Evolutionary conservation across 106 monocot genomes (phyloP).

Genomic region (Alisma plantagoaquatica): DNA sequence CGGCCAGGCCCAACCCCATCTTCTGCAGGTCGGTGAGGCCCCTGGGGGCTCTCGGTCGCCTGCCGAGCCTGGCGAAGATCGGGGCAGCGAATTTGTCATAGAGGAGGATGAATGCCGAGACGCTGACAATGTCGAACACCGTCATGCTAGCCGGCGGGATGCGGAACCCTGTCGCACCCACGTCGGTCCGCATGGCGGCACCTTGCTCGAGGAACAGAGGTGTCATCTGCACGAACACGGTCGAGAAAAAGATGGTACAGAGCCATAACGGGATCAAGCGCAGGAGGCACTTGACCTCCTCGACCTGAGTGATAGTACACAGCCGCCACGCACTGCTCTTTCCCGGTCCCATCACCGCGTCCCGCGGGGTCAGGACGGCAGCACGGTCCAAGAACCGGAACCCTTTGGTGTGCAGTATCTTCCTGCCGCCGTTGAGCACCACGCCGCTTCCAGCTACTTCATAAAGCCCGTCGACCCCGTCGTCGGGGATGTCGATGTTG

Average conservation of each 20-base stretch:
- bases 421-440: conserved; percentile 29
- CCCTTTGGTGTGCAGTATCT: conserved; percentile 44
- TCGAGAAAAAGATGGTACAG: conserved; percentile 38
- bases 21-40: conserved; percentile 17
- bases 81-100: conserved; percentile 9
- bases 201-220: conserved; percentile 18
- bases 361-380: too few species aligned
- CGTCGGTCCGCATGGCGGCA: conserved; percentile 7
- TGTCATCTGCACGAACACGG: conserved; percentile 12
- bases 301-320: background rate
- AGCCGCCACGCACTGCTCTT: background rate
- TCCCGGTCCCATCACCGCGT: background rate
- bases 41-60: background rate
- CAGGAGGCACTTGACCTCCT: conserved; percentile 13
- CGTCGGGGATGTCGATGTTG: conserved; percentile 7
- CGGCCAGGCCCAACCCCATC: conserved; percentile 17
- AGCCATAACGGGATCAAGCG: conserved; percentile 50
- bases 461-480: conserved; percentile 20
- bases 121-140: conserved; percentile 9
- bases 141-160: conserved; percentile 12
- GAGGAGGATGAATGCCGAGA: background rate
- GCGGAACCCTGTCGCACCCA: conserved; percentile 2
- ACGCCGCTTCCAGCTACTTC: conserved; percentile 25
- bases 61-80: conserved; percentile 2
- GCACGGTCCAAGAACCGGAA: too few species aligned